Conservation (phyloP, 1,284 basidiomycete genomes). For the Cryptococcus neoformans region DNA sequence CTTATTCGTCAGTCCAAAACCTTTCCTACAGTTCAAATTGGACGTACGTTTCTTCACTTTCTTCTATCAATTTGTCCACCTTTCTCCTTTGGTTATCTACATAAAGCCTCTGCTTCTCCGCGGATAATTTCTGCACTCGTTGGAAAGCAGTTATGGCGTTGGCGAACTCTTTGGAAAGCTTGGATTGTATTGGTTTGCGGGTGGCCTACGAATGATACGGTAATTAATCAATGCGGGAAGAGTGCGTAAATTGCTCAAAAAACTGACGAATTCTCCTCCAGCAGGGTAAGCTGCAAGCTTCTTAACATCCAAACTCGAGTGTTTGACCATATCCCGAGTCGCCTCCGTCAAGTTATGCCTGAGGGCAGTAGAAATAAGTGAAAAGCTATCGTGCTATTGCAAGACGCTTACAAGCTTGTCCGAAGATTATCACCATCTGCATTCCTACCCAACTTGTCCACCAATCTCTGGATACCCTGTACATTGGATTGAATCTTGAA, state of each 20-base stretch:
- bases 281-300: slow-evolving; percentile 68
- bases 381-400: too few relatives aligned
- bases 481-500: slow-evolving; percentile 99
- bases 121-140: slow-evolving; percentile 82
- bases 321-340: slow-evolving; percentile 90
- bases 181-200: slow-evolving; percentile 61
- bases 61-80: slow-evolving; percentile 40
- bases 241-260: too few relatives aligned
- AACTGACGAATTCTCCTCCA: slow-evolving; percentile 35
- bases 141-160: slow-evolving; percentile 87
- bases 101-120: slow-evolving; percentile 77
- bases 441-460: slow-evolving; percentile 81
- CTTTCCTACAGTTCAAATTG: neutral
- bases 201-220: slow-evolving; percentile 21
- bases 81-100: slow-evolving; percentile 60
- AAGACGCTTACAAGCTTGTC: slow-evolving; percentile 43
- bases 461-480: slow-evolving; percentile 85
- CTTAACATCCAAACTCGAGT: slow-evolving; percentile 89
- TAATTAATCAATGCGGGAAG: neutral
- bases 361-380: neutral
- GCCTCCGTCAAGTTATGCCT: slow-evolving; percentile 82
- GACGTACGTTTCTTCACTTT: slow-evolving; percentile 23
- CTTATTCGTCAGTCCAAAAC: neutral
- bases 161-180: slow-evolving; percentile 90
- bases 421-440: slow-evolving; percentile 70